Conservation (phyloP, 371 early-diverging fungal genomes). For the Amoeboaphelidium occidentale region DNA sequence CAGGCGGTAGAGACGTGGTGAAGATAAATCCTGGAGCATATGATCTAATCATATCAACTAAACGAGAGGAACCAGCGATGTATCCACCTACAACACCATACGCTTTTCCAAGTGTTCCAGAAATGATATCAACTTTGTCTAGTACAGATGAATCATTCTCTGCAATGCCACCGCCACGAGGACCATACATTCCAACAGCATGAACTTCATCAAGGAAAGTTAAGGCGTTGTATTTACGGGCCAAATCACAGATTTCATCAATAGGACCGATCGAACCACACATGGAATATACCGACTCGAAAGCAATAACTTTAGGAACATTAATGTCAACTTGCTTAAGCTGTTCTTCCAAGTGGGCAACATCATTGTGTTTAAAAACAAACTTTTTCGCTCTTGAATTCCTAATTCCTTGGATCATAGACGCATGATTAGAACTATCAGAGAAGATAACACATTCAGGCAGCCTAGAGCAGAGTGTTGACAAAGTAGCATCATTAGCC, state of each 20-base stretch:
- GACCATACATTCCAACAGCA: constrained; percentile 96
- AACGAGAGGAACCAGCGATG: constrained; percentile 62
- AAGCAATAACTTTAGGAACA: constrained; percentile 85
- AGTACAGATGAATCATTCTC: constrained; percentile 45
- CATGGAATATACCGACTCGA: constrained; percentile 96
- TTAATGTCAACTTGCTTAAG: constrained; percentile 47
- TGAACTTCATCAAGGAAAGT: constrained; percentile 96
- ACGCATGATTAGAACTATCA: constrained; percentile 86
- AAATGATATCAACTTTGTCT: constrained; percentile 84
- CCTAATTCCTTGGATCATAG: constrained; percentile 96
- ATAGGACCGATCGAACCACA: constrained; percentile 91
- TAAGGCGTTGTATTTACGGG: constrained; percentile 89
- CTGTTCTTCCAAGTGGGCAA: constrained; percentile 62
- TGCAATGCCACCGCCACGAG: constrained; percentile 85
- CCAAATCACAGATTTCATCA: constrained; percentile 66
- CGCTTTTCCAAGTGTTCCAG: constrained; percentile 93
- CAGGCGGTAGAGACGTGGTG: constrained; percentile 91
- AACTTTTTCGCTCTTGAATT: constrained; percentile 68
- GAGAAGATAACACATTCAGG: constrained; percentile 84
- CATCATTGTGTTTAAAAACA: constrained; percentile 86
- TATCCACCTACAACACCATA: constrained; percentile 96
- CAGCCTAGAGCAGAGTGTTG: constrained; percentile 68
- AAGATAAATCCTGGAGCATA: constrained; percentile 98
- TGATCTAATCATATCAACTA: constrained; percentile 88
- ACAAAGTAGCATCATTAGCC: constrained; percentile 88